Evolutionary conservation across 2,329 filamentous ascomycete species (phyloP).

Genomic region (Ustulina deusta): DNA sequence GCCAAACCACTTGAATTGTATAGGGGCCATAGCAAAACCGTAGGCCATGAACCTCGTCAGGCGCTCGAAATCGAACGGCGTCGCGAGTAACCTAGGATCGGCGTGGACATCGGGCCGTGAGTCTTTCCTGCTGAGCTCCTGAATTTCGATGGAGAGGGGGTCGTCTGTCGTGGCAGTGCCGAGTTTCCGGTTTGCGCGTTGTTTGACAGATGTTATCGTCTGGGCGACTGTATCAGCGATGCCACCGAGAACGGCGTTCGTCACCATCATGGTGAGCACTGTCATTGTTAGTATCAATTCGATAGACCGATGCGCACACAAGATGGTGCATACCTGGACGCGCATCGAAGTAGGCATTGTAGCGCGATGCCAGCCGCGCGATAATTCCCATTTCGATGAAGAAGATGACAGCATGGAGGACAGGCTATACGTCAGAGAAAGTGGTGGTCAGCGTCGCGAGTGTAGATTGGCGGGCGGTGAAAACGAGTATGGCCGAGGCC

Average conservation of each 20-base stretch:
- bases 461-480: not conserved
- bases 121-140: constrained; percentile 86
- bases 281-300: constrained; percentile 35
- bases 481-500: not conserved
- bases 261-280: constrained; percentile 99
- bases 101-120: constrained; percentile 76
- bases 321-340: constrained; percentile 74
- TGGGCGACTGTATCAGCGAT: constrained; percentile 97
- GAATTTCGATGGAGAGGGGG: constrained; percentile 85
- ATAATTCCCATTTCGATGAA: constrained; percentile 89
- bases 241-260: constrained; percentile 94
- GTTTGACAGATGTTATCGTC: constrained; percentile 84
- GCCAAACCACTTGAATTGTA: constrained; percentile 96
- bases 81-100: constrained; percentile 72
- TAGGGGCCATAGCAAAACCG: constrained; percentile 93
- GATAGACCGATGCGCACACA: not conserved
- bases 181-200: constrained; percentile 73
- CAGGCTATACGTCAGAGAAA: constrained; percentile 69
- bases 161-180: constrained; percentile 71
- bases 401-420: constrained; percentile 87
- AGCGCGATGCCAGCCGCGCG: constrained; percentile 83
- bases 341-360: constrained; percentile 93
- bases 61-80: constrained; percentile 95
- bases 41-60: constrained; percentile 97
- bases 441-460: constrained; percentile 19